A percentile compares a stretch with the other conserved stretches of the same genome.
Evolutionary conservation across 106 monocot genomes (phyloP).

Genomic region (Narthecium ossifragum): DNA sequence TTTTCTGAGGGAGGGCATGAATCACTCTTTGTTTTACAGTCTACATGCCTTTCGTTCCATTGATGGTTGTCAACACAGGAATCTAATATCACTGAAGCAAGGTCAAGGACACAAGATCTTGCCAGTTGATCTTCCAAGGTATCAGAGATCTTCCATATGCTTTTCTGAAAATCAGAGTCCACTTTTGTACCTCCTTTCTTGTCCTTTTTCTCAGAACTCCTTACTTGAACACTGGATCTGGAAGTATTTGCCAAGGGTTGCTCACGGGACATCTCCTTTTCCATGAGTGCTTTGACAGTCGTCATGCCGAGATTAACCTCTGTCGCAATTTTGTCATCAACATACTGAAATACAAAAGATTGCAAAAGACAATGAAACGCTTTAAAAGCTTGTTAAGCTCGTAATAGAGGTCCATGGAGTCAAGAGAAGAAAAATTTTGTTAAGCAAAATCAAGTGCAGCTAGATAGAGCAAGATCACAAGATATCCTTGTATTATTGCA

Average conservation of each 20-base stretch:
- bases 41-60: neutral
- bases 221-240: neutral
- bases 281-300: neutral
- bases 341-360: slow-evolving; percentile 1
- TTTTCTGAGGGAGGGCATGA: neutral
- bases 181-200: no score
- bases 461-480: no score
- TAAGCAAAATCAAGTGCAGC: no score
- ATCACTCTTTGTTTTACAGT: neutral
- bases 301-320: neutral
- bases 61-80: neutral
- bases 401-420: no score
- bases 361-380: no score
- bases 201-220: neutral
- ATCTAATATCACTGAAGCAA: no score
- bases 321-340: neutral
- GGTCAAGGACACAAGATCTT: no score
- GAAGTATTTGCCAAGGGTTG: neutral
- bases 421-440: no score
- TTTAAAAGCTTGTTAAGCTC: no score
- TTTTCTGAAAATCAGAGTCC: no score
- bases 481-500: no score
- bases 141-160: neutral
- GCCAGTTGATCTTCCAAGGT: neutral
- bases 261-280: neutral